Conservation (phyloP, 2,329 filamentous ascomycete genomes). For the Verticillium longisporum region DNA sequence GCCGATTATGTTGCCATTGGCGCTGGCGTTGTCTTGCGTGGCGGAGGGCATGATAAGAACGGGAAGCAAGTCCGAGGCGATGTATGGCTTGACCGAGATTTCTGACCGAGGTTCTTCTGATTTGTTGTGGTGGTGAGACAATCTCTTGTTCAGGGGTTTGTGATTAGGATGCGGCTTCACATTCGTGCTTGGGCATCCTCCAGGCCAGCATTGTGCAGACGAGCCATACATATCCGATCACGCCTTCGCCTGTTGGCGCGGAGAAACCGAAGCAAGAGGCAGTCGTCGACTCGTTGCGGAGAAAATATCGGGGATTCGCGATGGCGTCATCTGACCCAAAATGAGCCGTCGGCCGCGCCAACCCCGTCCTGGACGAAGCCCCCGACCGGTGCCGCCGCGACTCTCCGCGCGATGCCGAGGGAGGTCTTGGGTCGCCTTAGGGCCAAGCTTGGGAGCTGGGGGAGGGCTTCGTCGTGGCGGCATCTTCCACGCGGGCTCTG, state of each 20-base stretch:
- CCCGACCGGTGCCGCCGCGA: not conserved
- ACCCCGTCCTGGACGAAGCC: not conserved
- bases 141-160: not conserved
- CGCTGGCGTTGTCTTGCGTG: constrained; percentile 8
- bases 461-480: too few species aligned
- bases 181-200: too few species aligned
- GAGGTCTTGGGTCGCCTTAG: too few species aligned
- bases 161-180: not conserved
- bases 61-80: not conserved
- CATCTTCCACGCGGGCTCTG: too few species aligned
- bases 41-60: constrained; percentile 26
- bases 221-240: not conserved
- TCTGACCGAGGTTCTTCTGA: not conserved
- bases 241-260: not conserved
- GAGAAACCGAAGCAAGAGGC: not conserved
- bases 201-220: not conserved
- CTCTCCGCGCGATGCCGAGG: not conserved
- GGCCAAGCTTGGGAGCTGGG: too few species aligned
- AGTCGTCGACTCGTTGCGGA: constrained; percentile 8
- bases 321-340: constrained; percentile 7
- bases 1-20: constrained; percentile 19
- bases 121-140: not conserved
- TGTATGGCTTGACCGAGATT: not conserved
- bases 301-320: constrained; percentile 16
- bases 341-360: constrained; percentile 2